Percentiles rank a stretch among this genome's conserved stretches.
Evolutionary conservation across 768 basidiomycete genomes (phyloP).

Genomic region (Pleurotus sapidus): DNA sequence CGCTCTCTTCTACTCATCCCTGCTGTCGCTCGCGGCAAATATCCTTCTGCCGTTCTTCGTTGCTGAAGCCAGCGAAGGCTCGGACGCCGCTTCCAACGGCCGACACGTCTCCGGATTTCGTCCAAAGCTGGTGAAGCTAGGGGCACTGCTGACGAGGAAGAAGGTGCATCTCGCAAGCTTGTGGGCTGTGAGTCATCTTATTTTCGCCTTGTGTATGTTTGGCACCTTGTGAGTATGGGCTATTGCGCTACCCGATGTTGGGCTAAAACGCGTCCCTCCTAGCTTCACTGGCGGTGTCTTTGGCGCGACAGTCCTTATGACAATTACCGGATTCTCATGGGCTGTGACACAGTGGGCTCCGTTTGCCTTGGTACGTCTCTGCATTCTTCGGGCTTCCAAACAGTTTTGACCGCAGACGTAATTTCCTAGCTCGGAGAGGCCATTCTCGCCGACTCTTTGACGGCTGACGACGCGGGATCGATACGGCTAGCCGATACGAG

Average conservation of each 20-base stretch:
- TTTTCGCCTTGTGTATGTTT: conserved; percentile 78
- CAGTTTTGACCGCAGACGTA: background rate
- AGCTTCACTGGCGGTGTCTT: conserved; percentile 72
- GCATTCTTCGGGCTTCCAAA: background rate
- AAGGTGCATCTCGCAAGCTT: conserved; percentile 64
- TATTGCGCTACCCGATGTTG: too few relatives aligned
- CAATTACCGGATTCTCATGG: conserved; percentile 88
- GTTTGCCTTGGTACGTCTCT: conserved; percentile 69
- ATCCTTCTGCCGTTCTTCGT: conserved; percentile 70
- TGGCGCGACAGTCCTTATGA: conserved; percentile 74
- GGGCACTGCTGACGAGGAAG: conserved; percentile 31
- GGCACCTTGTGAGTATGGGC: conserved; percentile 68
- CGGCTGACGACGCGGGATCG: conserved; percentile 29
- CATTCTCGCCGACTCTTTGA: conserved; percentile 64
- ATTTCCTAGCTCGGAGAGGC: conserved; percentile 72
- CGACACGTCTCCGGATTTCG: conserved; percentile 6
- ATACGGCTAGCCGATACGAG: conserved; percentile 47
- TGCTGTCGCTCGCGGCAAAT: conserved; percentile 67
- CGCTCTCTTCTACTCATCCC: conserved; percentile 75
- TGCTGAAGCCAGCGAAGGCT: conserved; percentile 21
- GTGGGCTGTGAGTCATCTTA: conserved; percentile 75
- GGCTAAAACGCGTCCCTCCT: background rate
- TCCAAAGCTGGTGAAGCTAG: conserved; percentile 10
- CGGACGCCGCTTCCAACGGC: conserved; percentile 7
- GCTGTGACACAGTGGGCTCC: conserved; percentile 93